These are phyloP conservation scores for Paraphaeosphaeria minitans DNA, from an alignment of 2,329 filamentous ascomycete species.

Conservation along the genomic window DNA sequence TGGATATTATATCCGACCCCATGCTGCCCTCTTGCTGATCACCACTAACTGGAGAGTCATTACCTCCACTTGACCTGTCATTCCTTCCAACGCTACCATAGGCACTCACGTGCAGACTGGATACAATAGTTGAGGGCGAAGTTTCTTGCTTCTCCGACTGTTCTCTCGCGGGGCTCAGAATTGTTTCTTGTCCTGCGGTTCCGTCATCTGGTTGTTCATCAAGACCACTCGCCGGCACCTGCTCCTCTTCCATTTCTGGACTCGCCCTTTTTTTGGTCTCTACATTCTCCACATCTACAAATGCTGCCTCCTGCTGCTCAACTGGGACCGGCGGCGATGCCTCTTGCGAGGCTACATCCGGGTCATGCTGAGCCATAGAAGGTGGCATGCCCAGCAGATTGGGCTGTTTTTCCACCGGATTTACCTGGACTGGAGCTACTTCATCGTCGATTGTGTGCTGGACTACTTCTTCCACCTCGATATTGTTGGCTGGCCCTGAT, in stretches of 20 bases:
- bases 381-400: constrained; percentile 13
- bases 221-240: too few relatives aligned
- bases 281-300: not conserved
- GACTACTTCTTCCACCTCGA: constrained; percentile 2
- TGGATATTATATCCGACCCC: constrained; percentile 8
- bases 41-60: not conserved
- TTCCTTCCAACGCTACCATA: not conserved
- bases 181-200: too few relatives aligned
- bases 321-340: not conserved
- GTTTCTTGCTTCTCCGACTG: not conserved
- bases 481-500: not conserved
- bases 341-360: not conserved
- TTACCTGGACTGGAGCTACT: not conserved
- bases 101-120: constrained; percentile 18
- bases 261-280: not conserved
- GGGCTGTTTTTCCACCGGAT: not conserved
- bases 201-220: not conserved
- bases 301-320: too few relatives aligned
- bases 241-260: not conserved
- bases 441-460: not conserved
- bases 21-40: not conserved
- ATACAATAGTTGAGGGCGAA: constrained; percentile 16
- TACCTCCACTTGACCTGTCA: not conserved
- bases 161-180: not conserved
- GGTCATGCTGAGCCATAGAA: not conserved